phyloP scores from a whole-genome alignment of 306 rosid genomes.

The Cucumis melo region DNA sequence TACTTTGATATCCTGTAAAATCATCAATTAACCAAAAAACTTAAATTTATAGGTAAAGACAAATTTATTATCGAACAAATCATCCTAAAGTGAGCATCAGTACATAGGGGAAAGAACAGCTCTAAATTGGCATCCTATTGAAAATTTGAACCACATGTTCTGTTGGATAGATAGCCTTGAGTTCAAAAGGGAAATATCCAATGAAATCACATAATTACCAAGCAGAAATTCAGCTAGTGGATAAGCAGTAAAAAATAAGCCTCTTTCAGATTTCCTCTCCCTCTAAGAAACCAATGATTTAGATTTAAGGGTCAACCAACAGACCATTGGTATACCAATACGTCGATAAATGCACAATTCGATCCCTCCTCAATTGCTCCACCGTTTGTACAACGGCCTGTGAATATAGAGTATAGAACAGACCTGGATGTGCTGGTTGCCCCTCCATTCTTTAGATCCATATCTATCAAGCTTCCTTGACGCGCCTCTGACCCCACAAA shows the following conservation, averaged over 20 bases:
- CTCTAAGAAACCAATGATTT: background rate
- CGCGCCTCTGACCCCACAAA: background rate
- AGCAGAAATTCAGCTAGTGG: background rate
- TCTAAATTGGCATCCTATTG: background rate
- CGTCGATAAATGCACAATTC: background rate
- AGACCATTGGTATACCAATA: background rate
- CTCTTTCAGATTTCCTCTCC: background rate
- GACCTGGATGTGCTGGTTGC: background rate
- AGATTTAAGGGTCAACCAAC: background rate
- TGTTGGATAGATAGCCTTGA: background rate
- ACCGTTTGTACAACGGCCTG: background rate
- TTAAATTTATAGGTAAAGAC: too few relatives aligned
- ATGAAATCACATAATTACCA: background rate
- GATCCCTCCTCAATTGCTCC: background rate
- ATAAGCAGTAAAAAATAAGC: background rate
- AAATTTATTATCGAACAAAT: too few relatives aligned
- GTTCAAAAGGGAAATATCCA: background rate
- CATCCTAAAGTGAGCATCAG: background rate
- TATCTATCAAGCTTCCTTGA: slow-evolving; percentile 12
- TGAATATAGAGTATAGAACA: background rate
- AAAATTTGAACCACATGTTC: background rate
- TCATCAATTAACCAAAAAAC: too few relatives aligned
- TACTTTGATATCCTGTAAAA: too few relatives aligned
- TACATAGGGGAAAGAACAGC: background rate
- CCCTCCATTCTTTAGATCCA: slow-evolving; percentile 2